Evolutionary conservation across 1,284 basidiomycete species (phyloP), one percentile per base, ranked within the genome.

Genomic region (Cutaneotrichosporon mucoides): DNA sequence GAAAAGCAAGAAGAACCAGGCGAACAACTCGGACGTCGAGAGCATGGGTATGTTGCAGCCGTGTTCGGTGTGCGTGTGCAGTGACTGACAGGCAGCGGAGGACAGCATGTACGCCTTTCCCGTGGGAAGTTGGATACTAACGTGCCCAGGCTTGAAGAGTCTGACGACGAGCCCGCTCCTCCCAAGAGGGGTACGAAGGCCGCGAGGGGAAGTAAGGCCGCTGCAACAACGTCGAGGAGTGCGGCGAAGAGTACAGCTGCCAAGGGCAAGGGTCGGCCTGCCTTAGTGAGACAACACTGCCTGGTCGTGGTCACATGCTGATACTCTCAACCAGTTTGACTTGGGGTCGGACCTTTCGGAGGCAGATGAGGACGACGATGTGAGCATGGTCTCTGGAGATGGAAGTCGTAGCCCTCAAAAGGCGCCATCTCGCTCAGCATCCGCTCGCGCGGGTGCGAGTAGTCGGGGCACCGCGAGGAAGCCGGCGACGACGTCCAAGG

Each of bases 41-140:
- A 92, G 89, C 12, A 93, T 92, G 89, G 79, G 83, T 79, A 82
- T 85, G 83, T 41, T 8, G 33, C 37, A 16, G 12, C 34, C 13
- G 24, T 12, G 9, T 10, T 24, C 10, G 37, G 49, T 12, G 35
- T 24, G 24, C 24, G 24, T 24, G 24, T 24, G 24, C n/a, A 34
- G 41, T 35, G 6, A 42, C 57, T 55, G 41, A 59, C 53, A 4
- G 13, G 6, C 24, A 33, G 34, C 43, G 54, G 53, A 50, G 34
- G 58, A 59, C 44, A 59, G 58, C 53, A 59, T 59, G 58, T 59
- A 41, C 10, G 53, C 41, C n/a, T 36, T n/a, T n/a, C 24, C 43
- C 24, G 38, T 33, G 10, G 9, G 6, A 45, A 38, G n/a, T 41
- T 33, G 7, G 16, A 33, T 15, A 33, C 40, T 42, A 37, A 15